These are phyloP conservation scores for Saccharum officinarum DNA, from an alignment of 176 grass and related monocot species.

Conservation along the genomic window DNA sequence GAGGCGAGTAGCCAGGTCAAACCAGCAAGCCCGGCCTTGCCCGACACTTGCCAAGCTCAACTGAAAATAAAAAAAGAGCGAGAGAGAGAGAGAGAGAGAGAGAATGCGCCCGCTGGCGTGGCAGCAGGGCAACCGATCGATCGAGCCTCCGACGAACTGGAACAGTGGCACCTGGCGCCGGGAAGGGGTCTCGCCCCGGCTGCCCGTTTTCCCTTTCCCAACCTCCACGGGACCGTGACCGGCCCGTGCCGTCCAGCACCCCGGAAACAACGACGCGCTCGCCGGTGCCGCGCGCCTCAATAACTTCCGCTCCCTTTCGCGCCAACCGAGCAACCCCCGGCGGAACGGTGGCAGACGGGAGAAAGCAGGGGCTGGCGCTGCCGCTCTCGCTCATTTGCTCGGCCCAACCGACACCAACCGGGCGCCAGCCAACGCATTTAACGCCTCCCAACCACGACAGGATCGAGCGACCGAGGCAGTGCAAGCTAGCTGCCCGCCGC, in stretches of 20 bases:
- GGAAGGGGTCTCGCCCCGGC: no score
- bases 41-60: background rate
- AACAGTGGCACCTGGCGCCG: no score
- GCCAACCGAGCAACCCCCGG: constrained; percentile 13
- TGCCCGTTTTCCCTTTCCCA: no score
- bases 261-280: background rate
- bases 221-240: no score
- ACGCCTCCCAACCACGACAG: constrained; percentile 48
- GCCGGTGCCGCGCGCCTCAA: background rate
- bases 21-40: background rate
- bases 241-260: no score
- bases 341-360: background rate
- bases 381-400: background rate
- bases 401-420: constrained; percentile 29
- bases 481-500: background rate
- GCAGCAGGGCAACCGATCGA: background rate
- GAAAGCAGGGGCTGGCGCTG: background rate
- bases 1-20: background rate
- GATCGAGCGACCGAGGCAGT: background rate
- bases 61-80: no score
- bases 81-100: background rate
- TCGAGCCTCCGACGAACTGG: no score
- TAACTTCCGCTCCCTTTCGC: constrained; percentile 29
- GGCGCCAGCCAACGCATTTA: constrained; percentile 54
- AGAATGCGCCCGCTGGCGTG: background rate